These are phyloP conservation scores for Pythium graminicola DNA, from an alignment of 352 stramenopile species.

Conservation along the genomic window DNA sequence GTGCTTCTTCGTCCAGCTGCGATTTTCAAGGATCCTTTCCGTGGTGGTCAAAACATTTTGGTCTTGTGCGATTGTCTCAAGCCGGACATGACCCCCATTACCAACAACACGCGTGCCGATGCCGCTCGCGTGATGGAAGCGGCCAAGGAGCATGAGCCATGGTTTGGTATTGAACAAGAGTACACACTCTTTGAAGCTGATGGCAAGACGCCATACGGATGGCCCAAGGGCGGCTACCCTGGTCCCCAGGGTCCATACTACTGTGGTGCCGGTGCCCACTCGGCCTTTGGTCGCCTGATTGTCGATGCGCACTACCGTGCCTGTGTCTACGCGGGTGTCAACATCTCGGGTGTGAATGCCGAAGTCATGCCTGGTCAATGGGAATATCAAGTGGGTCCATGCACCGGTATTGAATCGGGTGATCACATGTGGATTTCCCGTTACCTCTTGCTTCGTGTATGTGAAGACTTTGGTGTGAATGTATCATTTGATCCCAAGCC, in stretches of 20 bases:
- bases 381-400: constrained; percentile 97
- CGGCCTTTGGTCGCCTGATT: constrained; percentile 93
- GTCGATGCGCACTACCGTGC: constrained; percentile 94
- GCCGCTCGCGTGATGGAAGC: constrained; percentile 66
- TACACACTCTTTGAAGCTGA: constrained; percentile 92
- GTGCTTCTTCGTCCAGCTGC: constrained; percentile 90
- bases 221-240: constrained; percentile 87
- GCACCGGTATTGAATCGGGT: constrained; percentile 93
- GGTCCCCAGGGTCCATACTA: constrained; percentile 91
- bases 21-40: constrained; percentile 97
- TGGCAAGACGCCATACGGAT: constrained; percentile 86
- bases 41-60: constrained; percentile 92
- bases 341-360: constrained; percentile 95
- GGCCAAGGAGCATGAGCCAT: constrained; percentile 53
- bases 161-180: constrained; percentile 98
- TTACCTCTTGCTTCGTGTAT: constrained; percentile 96
- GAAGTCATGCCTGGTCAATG: constrained; percentile 97
- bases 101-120: constrained; percentile 89
- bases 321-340: constrained; percentile 93
- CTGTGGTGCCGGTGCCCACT: constrained; percentile 92
- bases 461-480: constrained; percentile 96
- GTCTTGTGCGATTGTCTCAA: constrained; percentile 97
- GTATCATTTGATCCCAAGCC: constrained; percentile 97
- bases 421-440: constrained; percentile 96
- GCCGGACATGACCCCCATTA: constrained; percentile 87